Conservation (phyloP, 148 eudicot genomes). For the Chenopodium berlandieri region DNA sequence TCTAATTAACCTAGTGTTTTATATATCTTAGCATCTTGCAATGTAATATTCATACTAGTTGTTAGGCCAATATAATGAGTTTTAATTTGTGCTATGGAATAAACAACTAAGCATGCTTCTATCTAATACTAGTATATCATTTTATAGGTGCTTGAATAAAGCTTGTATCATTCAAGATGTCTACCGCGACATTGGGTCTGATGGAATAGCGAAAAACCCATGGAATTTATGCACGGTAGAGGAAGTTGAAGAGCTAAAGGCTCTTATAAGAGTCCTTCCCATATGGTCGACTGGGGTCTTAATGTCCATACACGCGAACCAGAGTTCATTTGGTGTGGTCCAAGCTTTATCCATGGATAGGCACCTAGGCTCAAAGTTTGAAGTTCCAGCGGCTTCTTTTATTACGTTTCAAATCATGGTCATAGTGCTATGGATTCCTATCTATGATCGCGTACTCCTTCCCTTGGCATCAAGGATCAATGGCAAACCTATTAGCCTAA, state of each 20-base stretch:
- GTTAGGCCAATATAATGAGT: too few relatives aligned
- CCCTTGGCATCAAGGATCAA: conserved; percentile 65
- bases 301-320: conserved; percentile 54
- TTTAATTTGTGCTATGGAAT: too few relatives aligned
- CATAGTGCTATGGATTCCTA: conserved; percentile 53
- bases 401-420: conserved; percentile 54
- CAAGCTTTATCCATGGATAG: conserved; percentile 74
- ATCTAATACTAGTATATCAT: background rate
- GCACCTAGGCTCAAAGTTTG: conserved; percentile 53
- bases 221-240: conserved; percentile 68
- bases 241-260: conserved; percentile 74
- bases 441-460: conserved; percentile 64
- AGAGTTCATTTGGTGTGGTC: conserved; percentile 47
- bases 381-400: conserved; percentile 65
- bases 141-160: conserved; percentile 60
- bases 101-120: background rate
- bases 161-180: conserved; percentile 60
- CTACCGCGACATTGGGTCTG: conserved; percentile 39
- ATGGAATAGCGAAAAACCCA: conserved; percentile 42
- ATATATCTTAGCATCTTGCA: too few relatives aligned
- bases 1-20: too few relatives aligned
- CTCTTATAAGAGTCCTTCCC: conserved; percentile 61
- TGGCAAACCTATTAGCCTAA: conserved; percentile 48
- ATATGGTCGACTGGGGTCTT: conserved; percentile 74
- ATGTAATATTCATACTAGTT: too few relatives aligned